Evolutionary conservation across 2,329 filamentous ascomycete genomes (phyloP), one percentile per base, ranked within the genome.

Genomic region (Mycosphaerella arachidis): DNA sequence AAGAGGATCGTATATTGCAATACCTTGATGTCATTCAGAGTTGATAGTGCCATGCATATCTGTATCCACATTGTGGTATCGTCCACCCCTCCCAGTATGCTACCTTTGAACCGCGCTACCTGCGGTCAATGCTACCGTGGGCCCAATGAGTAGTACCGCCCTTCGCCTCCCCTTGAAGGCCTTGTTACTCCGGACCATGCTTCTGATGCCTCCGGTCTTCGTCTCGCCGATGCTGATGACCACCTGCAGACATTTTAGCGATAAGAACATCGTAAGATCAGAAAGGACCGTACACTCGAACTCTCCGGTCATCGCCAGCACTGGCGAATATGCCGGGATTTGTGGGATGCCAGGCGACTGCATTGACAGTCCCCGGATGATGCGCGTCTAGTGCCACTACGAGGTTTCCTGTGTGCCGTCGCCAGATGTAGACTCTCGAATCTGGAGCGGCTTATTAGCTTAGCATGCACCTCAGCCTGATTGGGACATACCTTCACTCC

Each of bases 301-400:
- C 87, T 72, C 84, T 86, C 56, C 83, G 82, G 71, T 97, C 94
- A 73, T 99, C 94, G 18, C 93, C 92, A 60, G 90, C 93, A 12
- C 92, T 93, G 16, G 92, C 94, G 75, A 97, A 91, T 79, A 97
- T 88, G 62, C 84, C 85, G 0, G 91, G 86, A 70, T 97, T 85
- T 10, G 78, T 82, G 1, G 94, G 92, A 69, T 93, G 94, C 93
- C 94, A 99, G 24, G 88, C 83, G 40, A 95, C 89, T 7, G 91
- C 85, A 72, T 97, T 97, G 65, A 94, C 93, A 61, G 85, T 87
- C 35, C 91, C 88, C 12, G 84, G 82, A 6, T 79, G 78, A 68
- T 97, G 93, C 0, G 87, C 92, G 33, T 86, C 82, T 2, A 97
- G 79, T 52, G 84, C 87, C 70, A 92, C 90, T 6, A 99, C 85